Conservation (phyloP, 176 grass and related monocot genomes). For the Thalia dealbata region DNA sequence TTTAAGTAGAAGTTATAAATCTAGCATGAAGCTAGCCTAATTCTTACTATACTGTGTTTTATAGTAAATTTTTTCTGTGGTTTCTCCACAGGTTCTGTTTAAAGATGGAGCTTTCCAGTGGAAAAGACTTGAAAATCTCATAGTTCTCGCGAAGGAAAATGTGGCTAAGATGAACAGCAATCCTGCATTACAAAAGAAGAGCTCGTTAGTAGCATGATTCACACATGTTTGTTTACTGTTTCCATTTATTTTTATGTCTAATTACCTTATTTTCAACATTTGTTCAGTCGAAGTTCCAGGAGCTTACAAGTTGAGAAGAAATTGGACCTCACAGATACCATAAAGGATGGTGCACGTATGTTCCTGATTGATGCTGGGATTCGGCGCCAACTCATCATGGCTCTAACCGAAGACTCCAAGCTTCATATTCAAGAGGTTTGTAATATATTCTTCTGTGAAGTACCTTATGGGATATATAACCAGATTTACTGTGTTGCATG, state of each 20-base stretch:
- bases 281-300: conserved; percentile 46
- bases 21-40: neutral
- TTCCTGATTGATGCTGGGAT: conserved; percentile 94
- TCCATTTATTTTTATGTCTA: conserved; percentile 14
- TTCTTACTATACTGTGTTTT: neutral
- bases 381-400: conserved; percentile 79
- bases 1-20: too few relatives aligned
- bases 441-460: neutral
- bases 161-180: conserved; percentile 79
- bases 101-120: conserved; percentile 95
- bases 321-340: conserved; percentile 87
- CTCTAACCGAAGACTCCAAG: conserved; percentile 90
- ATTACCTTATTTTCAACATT: neutral
- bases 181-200: conserved; percentile 71
- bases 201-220: conserved; percentile 30
- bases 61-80: conserved; percentile 1
- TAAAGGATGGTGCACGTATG: conserved; percentile 87
- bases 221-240: neutral
- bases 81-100: conserved; percentile 67
- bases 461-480: neutral
- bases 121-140: conserved; percentile 97
- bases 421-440: conserved; percentile 90
- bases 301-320: conserved; percentile 45
- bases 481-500: neutral
- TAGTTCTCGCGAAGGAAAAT: conserved; percentile 96